Evolutionary conservation across 305 asterid species (phyloP).

Genomic region (Solanum chacoense): DNA sequence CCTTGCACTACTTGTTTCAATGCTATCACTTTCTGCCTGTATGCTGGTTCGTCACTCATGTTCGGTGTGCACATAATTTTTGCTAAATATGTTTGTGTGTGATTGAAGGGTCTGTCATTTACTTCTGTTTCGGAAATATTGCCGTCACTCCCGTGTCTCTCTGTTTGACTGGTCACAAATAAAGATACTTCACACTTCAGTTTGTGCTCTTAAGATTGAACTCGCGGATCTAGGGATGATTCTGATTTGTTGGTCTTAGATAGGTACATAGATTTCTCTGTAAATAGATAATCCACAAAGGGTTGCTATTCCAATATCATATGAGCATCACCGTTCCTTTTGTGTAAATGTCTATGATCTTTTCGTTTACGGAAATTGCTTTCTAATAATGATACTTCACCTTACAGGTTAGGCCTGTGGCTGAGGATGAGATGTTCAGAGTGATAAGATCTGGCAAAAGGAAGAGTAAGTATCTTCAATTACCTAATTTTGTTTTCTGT

Average conservation of each 20-base stretch:
- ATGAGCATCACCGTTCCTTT: not conserved
- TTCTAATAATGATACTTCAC: not conserved
- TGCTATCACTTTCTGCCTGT: not conserved
- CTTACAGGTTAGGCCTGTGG: constrained; percentile 82
- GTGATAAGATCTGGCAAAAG: constrained; percentile 92
- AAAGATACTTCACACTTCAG: not conserved
- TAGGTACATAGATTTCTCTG: not conserved
- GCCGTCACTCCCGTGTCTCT: not conserved
- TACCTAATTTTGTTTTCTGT: not conserved
- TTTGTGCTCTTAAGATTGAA: not conserved
- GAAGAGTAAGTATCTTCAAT: constrained; percentile 59
- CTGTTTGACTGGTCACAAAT: not conserved
- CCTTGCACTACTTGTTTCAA: not conserved
- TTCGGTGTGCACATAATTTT: not conserved
- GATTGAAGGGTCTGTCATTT: not conserved
- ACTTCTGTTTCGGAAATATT: not conserved
- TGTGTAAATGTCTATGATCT: not conserved
- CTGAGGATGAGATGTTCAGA: constrained; percentile 98
- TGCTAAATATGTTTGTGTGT: not conserved
- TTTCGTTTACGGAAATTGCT: not conserved
- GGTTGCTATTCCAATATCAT: not conserved
- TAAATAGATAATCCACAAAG: not conserved
- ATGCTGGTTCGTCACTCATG: not conserved
- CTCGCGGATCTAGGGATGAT: not conserved
- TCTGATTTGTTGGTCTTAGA: not conserved